These are phyloP conservation scores for Syzygium aqueum DNA, from an alignment of 345 rosid species.

Conservation along the genomic window DNA sequence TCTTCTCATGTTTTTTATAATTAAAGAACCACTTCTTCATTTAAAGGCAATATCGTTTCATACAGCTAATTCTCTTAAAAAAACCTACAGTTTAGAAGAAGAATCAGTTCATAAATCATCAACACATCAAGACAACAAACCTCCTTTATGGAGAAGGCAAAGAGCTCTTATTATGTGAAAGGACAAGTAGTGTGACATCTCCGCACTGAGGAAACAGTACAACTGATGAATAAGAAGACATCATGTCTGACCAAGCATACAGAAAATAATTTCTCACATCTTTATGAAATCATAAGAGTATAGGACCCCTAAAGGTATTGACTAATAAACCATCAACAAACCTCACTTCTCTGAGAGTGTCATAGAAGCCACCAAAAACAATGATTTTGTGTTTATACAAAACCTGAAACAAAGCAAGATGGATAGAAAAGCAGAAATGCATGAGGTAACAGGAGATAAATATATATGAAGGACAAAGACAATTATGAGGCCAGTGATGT, in stretches of 20 bases:
- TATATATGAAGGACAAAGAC: not conserved
- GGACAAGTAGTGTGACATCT: not conserved
- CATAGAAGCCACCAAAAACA: slow-evolving; percentile 95
- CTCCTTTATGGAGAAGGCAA: not conserved
- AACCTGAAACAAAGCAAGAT: slow-evolving; percentile 40
- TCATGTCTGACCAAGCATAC: not conserved
- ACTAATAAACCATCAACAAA: slow-evolving; percentile 27
- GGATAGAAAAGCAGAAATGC: not conserved
- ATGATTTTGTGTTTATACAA: slow-evolving; percentile 90
- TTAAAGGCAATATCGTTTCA: not conserved
- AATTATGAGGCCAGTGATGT: not conserved
- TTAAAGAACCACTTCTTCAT: not conserved
- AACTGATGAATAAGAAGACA: not conserved
- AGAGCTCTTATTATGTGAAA: not conserved
- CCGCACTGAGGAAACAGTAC: not conserved
- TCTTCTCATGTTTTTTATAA: not conserved
- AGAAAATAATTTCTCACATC: not conserved
- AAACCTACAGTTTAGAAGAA: not conserved
- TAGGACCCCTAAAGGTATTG: not conserved
- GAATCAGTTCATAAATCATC: not conserved
- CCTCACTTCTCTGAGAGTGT: slow-evolving; percentile 99
- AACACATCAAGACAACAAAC: not conserved
- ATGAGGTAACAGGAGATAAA: not conserved
- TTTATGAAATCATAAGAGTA: not conserved
- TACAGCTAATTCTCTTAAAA: not conserved